Conservation (phyloP, 495 filamentous ascomycete genomes). For the Trichocladium uniseriatum region DNA sequence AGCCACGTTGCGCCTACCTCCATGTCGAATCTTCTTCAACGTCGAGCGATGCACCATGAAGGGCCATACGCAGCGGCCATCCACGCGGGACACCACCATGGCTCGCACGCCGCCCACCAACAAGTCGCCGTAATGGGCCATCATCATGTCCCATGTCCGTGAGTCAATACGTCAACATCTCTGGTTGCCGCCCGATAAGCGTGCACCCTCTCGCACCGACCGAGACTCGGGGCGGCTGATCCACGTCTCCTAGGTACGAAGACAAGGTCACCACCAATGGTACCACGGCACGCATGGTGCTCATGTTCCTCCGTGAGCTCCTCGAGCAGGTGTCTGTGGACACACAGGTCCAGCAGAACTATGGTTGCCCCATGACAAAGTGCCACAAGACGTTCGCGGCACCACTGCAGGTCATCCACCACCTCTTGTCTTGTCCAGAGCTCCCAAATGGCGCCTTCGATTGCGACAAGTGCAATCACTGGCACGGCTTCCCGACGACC, state of each 20-base stretch:
- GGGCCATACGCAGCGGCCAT: conserved; percentile 18
- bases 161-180: conserved; percentile 10
- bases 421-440: conserved; percentile 26
- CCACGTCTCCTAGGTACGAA: conserved; percentile 19
- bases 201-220: not conserved
- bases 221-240: conserved; percentile 12
- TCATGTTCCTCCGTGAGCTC: conserved; percentile 29
- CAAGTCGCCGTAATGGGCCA: conserved; percentile 22
- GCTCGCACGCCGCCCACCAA: conserved; percentile 10
- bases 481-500: conserved; percentile 27
- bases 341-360: conserved; percentile 12
- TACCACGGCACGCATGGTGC: conserved; percentile 25
- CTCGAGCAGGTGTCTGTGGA: conserved; percentile 19
- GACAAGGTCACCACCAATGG: conserved; percentile 24
- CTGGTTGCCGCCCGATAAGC: not conserved
- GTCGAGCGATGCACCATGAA: conserved; percentile 27
- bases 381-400: conserved; percentile 18
- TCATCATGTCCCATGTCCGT: conserved; percentile 22
- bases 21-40: conserved; percentile 26
- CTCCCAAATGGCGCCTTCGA: conserved; percentile 23
- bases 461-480: conserved; percentile 27
- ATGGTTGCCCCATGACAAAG: conserved; percentile 27
- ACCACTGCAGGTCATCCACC: conserved; percentile 24
- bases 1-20: conserved; percentile 23
- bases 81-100: conserved; percentile 14